These are phyloP conservation scores for Pleomassaria siparia DNA, from an alignment of 2,329 filamentous ascomycete genomes.

Conservation along the genomic window DNA sequence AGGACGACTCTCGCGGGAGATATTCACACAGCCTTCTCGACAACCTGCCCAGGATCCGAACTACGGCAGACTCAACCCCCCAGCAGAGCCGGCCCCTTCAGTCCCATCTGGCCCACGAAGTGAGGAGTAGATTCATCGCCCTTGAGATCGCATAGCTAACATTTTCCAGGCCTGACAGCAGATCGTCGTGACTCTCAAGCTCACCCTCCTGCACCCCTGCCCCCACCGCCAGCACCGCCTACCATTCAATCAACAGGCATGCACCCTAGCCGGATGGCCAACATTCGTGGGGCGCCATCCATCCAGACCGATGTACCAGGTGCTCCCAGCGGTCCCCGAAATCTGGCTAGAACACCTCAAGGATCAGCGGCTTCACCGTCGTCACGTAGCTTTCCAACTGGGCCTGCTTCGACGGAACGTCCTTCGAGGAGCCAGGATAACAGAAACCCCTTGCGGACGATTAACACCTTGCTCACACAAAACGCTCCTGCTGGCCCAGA, in stretches of 20 bases:
- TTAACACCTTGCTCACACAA: slow-evolving; percentile 34
- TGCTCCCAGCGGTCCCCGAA: slow-evolving; percentile 40
- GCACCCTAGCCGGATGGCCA: slow-evolving; percentile 57
- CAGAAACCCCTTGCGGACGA: slow-evolving; percentile 25
- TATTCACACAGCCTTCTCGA: slow-evolving; percentile 39
- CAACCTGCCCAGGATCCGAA: slow-evolving; percentile 49
- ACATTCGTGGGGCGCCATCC: slow-evolving; percentile 37
- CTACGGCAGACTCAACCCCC: slow-evolving; percentile 52
- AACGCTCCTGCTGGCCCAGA: slow-evolving; percentile 18
- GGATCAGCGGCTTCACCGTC: slow-evolving; percentile 29
- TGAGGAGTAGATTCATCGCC: slow-evolving; percentile 24
- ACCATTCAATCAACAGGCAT: slow-evolving; percentile 48
- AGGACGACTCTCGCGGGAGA: slow-evolving; percentile 40
- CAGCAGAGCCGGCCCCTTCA: slow-evolving; percentile 53
- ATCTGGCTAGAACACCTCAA: slow-evolving; percentile 26
- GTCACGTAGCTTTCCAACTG: slow-evolving; percentile 35
- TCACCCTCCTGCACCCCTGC: slow-evolving; percentile 31
- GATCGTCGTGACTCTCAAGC: slow-evolving; percentile 31
- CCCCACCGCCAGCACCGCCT: slow-evolving; percentile 15
- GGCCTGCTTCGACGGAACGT: slow-evolving; percentile 34
- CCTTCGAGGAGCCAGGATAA: slow-evolving; percentile 23
- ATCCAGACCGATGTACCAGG: slow-evolving; percentile 36
- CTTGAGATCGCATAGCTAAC: slow-evolving; percentile 9
- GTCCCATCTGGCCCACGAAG: slow-evolving; percentile 60
- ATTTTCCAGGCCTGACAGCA: slow-evolving; percentile 14